phyloP scores from a whole-genome alignment of 2,329 filamentous ascomycete species.

The Ophiostoma tasmaniense region DNA sequence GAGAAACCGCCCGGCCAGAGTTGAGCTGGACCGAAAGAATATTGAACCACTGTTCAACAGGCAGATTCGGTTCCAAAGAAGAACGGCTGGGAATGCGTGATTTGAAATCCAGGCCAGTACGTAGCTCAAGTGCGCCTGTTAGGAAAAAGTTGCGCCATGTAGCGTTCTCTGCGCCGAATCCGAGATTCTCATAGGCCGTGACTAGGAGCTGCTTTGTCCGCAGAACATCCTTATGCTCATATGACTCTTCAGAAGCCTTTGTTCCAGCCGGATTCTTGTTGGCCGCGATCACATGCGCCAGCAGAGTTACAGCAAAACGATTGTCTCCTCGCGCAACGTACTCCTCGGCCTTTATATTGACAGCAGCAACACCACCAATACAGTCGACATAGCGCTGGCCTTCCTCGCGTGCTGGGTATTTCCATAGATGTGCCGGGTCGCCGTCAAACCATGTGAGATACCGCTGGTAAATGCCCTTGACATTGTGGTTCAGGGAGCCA shows the following conservation, averaged over 20 bases:
- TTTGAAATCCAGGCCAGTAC: conserved; percentile 9
- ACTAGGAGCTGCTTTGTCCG: conserved; percentile 11
- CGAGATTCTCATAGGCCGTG: conserved; percentile 12
- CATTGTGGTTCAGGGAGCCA: conserved; percentile 14
- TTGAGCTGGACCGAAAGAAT: neutral
- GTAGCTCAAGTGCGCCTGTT: conserved; percentile 12
- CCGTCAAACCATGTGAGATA: conserved; percentile 15
- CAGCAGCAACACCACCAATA: conserved; percentile 9
- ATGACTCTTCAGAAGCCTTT: neutral
- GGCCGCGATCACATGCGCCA: conserved; percentile 9
- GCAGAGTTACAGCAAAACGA: conserved; percentile 13
- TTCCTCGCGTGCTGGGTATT: conserved; percentile 9
- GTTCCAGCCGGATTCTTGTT: neutral
- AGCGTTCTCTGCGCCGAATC: conserved; percentile 10
- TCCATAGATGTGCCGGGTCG: conserved; percentile 11
- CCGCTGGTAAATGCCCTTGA: conserved; percentile 15
- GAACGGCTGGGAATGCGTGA: conserved; percentile 4
- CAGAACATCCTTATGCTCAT: neutral
- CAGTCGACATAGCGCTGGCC: neutral
- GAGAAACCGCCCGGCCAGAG: neutral
- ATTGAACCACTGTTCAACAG: neutral
- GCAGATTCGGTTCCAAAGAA: neutral
- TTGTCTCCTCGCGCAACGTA: conserved; percentile 10
- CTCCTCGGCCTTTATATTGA: conserved; percentile 6
- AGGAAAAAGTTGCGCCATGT: conserved; percentile 15